Evolutionary conservation across 1,284 basidiomycete genomes (phyloP), one percentile per base, ranked within the genome.

Genomic region (Taiwanofungus camphoratus): DNA sequence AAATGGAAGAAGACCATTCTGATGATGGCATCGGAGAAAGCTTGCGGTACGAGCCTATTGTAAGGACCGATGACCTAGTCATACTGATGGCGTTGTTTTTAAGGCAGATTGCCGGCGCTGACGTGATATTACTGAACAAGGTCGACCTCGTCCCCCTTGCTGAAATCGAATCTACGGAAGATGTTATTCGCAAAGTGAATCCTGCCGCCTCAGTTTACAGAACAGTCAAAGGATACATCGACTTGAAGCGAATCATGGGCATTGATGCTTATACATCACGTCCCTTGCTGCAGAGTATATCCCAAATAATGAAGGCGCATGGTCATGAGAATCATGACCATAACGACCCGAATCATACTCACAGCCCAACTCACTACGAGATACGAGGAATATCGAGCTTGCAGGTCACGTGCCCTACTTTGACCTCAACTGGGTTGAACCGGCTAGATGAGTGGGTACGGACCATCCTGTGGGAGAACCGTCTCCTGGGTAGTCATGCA

Each of bases 121-220:
- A 95, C 57, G 83, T 93, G n/a, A 74, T 95, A 36, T 65, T 95
- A 15, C 66, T 95, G 20, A 96, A 96, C 70, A 96, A 96, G 67
- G 68, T 73, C 22, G 93, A 95, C 56, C 68, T 95, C 13, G 82
- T 81, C 3, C 59, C 70, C 3, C 55, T 67, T 7, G 57, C 61
- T 27, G 55, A 59, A 43, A 44, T 77, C 15, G 24, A 56, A 40
- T 59, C 66, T 5, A 76, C 80, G 9, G 82, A 88, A 58, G 56
- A 53, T 13, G 65, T 76, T 16, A 80, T 94, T 29, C 76, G 70
- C n/a, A 60, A 66, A 15, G 70, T 93, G 53, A 97, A 96, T 60
- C 83, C 91, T 0, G 79, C 76, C 1, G 81, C 85, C 1, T 73
- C 86, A 0, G 68, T 94, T 38, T 70, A 90, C 59, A 68, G 70